Evolutionary conservation across 2,329 filamentous ascomycete species (phyloP), one percentile per base, ranked within the genome.

Genomic region (Cladosporium sp.): DNA sequence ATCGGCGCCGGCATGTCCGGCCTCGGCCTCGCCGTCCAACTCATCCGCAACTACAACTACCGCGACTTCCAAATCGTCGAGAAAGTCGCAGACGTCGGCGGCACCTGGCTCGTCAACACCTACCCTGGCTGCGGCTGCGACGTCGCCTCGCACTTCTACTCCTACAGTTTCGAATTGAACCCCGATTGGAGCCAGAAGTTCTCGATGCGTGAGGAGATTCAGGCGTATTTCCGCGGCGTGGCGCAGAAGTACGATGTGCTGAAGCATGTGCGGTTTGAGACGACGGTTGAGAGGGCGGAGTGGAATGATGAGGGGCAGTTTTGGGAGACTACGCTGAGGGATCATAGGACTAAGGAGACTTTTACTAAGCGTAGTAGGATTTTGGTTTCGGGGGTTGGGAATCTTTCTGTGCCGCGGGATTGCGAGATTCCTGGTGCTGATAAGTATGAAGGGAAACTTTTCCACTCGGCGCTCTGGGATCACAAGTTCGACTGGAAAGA

Each of bases 1-100:
- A 82, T 83, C 46, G 82, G 82, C n/a, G 82, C 80, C n/a, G 81
- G 81, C 67, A 78, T 80, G 74, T 80, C 77, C 34, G 81, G 81
- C 34, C 67, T 83, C 18, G 80, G 78, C n/a, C 74, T 83, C 61
- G 81, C 81, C 14, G 75, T 83, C 23, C 80, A 82, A 65, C 76
- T 83, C 8, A 74, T 79, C 43, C 75, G 80, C 34, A 71, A 78
- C 56, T 78, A 77, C 63, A 75, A 76, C 3, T 71, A 76, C 13
- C 69, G 67, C 14, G 77, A 76, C 53, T 82, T 80, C 66, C 76
- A 80, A 63, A 75, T 83, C n/a, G 69, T 81, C 58, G 80, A 83
- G 70, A 81, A 81, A 67, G 74, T 74, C 5, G 65, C 72, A 8
- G 76, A 78, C 23, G 67, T 82, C 23, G 80, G 79, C 5, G 79